Evolutionary conservation across 1,284 basidiomycete genomes (phyloP), one percentile per base, ranked within the genome.

Genomic region (Ustilago shanxiensis): DNA sequence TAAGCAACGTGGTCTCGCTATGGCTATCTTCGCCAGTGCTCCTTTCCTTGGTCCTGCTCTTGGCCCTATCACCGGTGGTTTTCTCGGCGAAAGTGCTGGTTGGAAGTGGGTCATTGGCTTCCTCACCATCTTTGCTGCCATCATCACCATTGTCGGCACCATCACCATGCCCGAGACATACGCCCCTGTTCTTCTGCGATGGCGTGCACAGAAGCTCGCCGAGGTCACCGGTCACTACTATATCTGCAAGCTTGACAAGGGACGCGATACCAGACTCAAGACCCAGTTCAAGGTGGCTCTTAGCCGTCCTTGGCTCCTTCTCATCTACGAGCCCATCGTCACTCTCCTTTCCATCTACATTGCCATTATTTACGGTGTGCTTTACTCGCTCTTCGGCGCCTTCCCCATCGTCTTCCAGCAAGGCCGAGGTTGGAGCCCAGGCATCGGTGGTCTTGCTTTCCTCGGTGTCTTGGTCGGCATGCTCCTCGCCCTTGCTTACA

Each of bases 81-180:
- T 84, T 81, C 89, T 91, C 73, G 77, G 85, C 14, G 88, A 89
- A 18, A 80, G 87, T 0, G 87, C 87, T 5, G 86, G 81, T 37
- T 93, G 91, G 90, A 88, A 90, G 53, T 93, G 92, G 92, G 80
- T 91, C 11, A 93, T 91, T 87, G 94, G 91, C 91, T 88, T 93
- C 51, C 84, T 92, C 33, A 88, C 91, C 8, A 88, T 90, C 39
- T 93, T 94, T 78, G 86, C 88, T 24, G 89, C 88, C 20, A 73
- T 87, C 20, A 88, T 88, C 74, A 87, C 88, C 66, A 18, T 91
- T 10, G 56, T 89, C 24, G 89, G 92, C 63, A 60, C 92, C 37
- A 88, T 94, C 67, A 90, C 90, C 2, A 85, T 95, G 0, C 92
- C 92, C 0, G 93, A 95, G 87, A 94, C 93, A 2, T 85, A 85